Conservation (phyloP, 1,284 basidiomycete species). For the Trichosporon sp. region DNA sequence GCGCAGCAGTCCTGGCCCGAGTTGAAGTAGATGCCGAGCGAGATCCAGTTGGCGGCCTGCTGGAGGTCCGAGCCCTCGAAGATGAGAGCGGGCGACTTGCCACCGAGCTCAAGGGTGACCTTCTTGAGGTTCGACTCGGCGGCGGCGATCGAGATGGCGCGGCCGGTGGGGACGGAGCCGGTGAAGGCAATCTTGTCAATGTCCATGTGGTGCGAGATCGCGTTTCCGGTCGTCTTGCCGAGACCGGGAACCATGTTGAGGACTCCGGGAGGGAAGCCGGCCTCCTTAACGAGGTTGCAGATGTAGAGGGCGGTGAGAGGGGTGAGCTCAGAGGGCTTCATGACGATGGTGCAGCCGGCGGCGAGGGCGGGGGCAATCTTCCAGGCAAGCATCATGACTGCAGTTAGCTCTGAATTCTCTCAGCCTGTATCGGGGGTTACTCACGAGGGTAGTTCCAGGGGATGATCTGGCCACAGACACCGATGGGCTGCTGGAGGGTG, state of each 20-base stretch:
- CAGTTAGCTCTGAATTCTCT: background rate
- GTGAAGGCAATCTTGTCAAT: conserved; percentile 72
- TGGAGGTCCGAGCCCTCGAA: conserved; percentile 63
- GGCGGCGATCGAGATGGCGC: conserved; percentile 80
- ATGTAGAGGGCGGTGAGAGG: conserved; percentile 80
- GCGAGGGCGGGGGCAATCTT: conserved; percentile 89
- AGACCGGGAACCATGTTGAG: conserved; percentile 83
- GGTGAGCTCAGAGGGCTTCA: conserved; percentile 83
- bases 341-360: conserved; percentile 57
- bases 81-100: conserved; percentile 59
- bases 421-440: conserved; percentile 36
- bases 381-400: conserved; percentile 81
- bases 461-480: conserved; percentile 81
- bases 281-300: conserved; percentile 48
- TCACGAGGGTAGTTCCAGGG: conserved; percentile 54
- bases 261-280: conserved; percentile 88
- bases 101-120: conserved; percentile 63
- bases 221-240: conserved; percentile 80
- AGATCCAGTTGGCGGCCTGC: conserved; percentile 67
- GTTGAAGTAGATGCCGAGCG: conserved; percentile 50
- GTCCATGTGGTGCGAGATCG: conserved; percentile 72
- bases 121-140: conserved; percentile 82
- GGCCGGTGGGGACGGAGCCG: conserved; percentile 73
- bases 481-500: conserved; percentile 89
- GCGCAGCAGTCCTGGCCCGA: conserved; percentile 56